Evolutionary conservation across 1,284 basidiomycete species (phyloP).

Genomic region (Cerioporus squamosus): DNA sequence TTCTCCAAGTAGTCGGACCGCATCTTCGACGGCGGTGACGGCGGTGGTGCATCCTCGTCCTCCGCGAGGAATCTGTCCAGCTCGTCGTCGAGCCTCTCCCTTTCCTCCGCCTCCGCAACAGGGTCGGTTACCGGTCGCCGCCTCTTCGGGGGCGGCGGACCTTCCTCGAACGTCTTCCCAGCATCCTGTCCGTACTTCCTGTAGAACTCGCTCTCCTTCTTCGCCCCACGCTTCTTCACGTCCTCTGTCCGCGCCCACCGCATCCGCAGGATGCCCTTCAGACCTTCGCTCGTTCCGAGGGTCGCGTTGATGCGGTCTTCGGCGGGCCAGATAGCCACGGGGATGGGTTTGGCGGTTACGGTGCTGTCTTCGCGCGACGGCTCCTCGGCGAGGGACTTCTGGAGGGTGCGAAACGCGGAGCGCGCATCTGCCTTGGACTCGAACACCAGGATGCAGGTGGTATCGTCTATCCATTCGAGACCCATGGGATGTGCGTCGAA

Average conservation of each 20-base stretch:
- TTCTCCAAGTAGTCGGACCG: slow-evolving; percentile 61
- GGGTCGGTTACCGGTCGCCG: slow-evolving; percentile 37
- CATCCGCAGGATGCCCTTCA: slow-evolving; percentile 68
- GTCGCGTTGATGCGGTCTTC: slow-evolving; percentile 74
- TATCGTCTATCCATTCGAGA: slow-evolving; percentile 82
- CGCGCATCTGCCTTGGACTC: slow-evolving; percentile 55
- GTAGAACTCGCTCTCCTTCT: slow-evolving; percentile 73
- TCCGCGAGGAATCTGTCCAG: slow-evolving; percentile 66
- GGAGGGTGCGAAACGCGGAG: slow-evolving; percentile 52
- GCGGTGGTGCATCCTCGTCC: slow-evolving; percentile 34
- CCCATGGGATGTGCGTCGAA: slow-evolving; percentile 71
- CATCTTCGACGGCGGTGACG: slow-evolving; percentile 64
- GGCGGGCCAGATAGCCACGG: slow-evolving; percentile 74
- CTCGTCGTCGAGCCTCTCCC: slow-evolving; percentile 56
- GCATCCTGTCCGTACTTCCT: slow-evolving; percentile 68
- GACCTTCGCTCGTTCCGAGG: slow-evolving; percentile 63
- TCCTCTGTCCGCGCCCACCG: slow-evolving; percentile 72
- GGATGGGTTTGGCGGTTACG: slow-evolving; percentile 67
- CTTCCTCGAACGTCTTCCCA: slow-evolving; percentile 55
- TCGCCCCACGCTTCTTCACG: slow-evolving; percentile 75
- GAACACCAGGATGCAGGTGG: slow-evolving; percentile 77
- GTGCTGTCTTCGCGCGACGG: slow-evolving; percentile 56
- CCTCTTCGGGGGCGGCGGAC: slow-evolving; percentile 38
- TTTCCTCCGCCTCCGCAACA: slow-evolving; percentile 38
- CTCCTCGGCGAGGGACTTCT: slow-evolving; percentile 53